These are phyloP conservation scores for Chaetomiaceae sp. DNA, from an alignment of 2,329 filamentous ascomycete species.

Conservation along the genomic window DNA sequence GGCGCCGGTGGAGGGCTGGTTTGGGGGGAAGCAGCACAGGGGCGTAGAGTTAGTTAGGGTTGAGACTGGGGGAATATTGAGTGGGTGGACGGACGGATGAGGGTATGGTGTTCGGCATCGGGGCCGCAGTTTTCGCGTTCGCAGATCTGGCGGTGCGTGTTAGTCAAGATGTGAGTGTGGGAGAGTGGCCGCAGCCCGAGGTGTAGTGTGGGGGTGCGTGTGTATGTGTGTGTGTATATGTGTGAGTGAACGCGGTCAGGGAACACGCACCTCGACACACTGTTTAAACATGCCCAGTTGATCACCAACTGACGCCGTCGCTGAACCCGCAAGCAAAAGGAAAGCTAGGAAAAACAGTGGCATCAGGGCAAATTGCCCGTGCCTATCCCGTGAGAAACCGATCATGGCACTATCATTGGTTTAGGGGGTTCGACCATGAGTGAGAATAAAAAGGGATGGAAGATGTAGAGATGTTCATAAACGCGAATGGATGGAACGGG, in stretches of 20 bases:
- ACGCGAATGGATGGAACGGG: too few species aligned
- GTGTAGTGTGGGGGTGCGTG: too few species aligned
- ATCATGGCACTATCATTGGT: constrained; percentile 10
- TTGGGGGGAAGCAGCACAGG: constrained; percentile 15
- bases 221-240: too few species aligned
- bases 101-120: constrained; percentile 48
- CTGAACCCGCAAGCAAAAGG: constrained; percentile 39
- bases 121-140: constrained; percentile 70
- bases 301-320: constrained; percentile 74
- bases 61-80: constrained; percentile 5
- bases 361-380: constrained; percentile 22
- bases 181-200: too few species aligned
- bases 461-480: too few species aligned
- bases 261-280: constrained; percentile 67
- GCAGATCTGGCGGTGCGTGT: constrained; percentile 58
- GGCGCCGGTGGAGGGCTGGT: constrained; percentile 73
- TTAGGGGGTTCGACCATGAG: neutral
- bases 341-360: constrained; percentile 33
- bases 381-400: constrained; percentile 1
- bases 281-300: constrained; percentile 78
- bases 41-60: constrained; percentile 10
- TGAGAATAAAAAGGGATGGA: too few species aligned
- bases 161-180: too few species aligned
- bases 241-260: too few species aligned
- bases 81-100: constrained; percentile 59